Percentiles rank a stretch among this genome's conserved stretches.
Conservation (phyloP, 805 yeast species). For the Candida silvatica region DNA sequence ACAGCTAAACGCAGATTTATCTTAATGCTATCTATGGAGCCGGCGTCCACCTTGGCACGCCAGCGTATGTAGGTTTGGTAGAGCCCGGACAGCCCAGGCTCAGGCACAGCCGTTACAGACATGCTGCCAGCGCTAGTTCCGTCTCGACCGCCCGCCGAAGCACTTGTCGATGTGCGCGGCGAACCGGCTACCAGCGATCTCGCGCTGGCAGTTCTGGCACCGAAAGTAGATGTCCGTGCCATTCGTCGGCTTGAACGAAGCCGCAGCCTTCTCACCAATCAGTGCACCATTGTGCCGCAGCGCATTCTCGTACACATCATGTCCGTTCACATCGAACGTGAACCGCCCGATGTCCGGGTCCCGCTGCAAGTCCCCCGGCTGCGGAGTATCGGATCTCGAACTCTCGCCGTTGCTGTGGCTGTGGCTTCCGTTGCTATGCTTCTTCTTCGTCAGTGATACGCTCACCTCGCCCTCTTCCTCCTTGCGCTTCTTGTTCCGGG, state of each 20-base stretch:
- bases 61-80: too few species aligned
- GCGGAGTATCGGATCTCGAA: slow-evolving; percentile 16
- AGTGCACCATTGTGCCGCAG: slow-evolving; percentile 5
- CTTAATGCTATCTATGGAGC: too few species aligned
- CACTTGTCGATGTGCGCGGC: slow-evolving; percentile 93
- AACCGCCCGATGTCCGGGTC: slow-evolving; percentile 24
- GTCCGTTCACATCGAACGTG: slow-evolving; percentile 19
- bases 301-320: slow-evolving; percentile 21
- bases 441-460: not conserved
- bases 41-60: too few species aligned
- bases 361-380: slow-evolving; percentile 9
- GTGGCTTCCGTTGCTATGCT: slow-evolving; percentile 1
- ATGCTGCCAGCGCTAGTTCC: slow-evolving; percentile 8
- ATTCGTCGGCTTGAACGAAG: slow-evolving; percentile 7
- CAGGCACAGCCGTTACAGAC: too few species aligned
- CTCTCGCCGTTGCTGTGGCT: slow-evolving; percentile 4
- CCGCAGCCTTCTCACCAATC: slow-evolving; percentile 7
- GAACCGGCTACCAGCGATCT: slow-evolving; percentile 83
- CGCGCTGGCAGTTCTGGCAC: slow-evolving; percentile 77
- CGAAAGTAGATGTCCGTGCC: slow-evolving; percentile 44
- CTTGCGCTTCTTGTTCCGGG: slow-evolving; percentile 1
- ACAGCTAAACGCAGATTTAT: too few species aligned
- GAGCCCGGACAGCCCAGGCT: too few species aligned
- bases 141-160: slow-evolving; percentile 58
- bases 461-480: not conserved